These are phyloP conservation scores for Colletotrichum lupini DNA, from an alignment of 2,329 filamentous ascomycete genomes.

Conservation along the genomic window DNA sequence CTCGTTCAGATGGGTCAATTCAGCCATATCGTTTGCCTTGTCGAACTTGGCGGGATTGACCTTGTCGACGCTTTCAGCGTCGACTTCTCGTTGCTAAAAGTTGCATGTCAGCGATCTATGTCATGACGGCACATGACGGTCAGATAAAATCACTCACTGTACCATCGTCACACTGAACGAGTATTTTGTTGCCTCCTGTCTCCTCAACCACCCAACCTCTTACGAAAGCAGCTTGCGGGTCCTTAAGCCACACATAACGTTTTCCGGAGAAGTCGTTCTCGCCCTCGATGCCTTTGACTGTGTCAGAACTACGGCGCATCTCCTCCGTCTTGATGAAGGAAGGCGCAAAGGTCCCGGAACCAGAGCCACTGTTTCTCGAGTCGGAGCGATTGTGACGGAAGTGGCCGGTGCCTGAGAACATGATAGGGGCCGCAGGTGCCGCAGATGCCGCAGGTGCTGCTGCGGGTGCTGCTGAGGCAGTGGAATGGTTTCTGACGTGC, in stretches of 20 bases:
- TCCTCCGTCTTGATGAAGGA: constrained; percentile 95
- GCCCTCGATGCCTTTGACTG: constrained; percentile 83
- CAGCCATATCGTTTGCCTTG: constrained; percentile 99
- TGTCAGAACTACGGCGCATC: constrained; percentile 66
- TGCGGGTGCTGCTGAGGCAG: constrained; percentile 58
- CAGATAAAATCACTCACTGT: constrained; percentile 67
- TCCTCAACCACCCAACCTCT: constrained; percentile 94
- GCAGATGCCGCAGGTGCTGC: constrained; percentile 51
- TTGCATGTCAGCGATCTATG: constrained; percentile 34
- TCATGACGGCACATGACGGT: not conserved
- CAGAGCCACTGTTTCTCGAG: constrained; percentile 75
- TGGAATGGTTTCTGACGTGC: constrained; percentile 79
- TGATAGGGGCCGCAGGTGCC: constrained; percentile 51
- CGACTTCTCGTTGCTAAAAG: constrained; percentile 83
- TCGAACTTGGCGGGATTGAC: constrained; percentile 99
- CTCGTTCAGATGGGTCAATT: constrained; percentile 97
- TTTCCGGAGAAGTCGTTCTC: constrained; percentile 99
- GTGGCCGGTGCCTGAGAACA: constrained; percentile 49
- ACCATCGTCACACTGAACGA: constrained; percentile 95
- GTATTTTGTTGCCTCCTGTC: constrained; percentile 72
- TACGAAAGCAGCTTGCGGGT: constrained; percentile 87
- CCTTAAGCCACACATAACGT: constrained; percentile 96
- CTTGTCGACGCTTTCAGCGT: constrained; percentile 91
- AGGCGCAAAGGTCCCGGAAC: constrained; percentile 89
- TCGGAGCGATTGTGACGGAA: constrained; percentile 60